Evolutionary conservation across 768 basidiomycete species (phyloP), one percentile per base, ranked within the genome.

Genomic region (Naganishia antarctica): DNA sequence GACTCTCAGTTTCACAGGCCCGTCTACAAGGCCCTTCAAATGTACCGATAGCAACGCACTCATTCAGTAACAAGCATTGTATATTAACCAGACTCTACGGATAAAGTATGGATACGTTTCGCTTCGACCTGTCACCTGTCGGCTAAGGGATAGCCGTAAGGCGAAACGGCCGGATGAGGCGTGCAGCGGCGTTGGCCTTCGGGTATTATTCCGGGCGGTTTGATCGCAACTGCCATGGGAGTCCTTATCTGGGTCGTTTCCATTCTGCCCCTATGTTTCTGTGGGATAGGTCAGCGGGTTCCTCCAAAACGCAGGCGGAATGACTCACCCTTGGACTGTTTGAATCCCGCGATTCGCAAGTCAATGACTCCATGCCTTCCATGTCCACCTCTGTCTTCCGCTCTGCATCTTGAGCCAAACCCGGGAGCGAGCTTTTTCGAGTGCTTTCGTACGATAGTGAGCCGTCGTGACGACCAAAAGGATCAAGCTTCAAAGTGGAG

Each of bases 61-160:
- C 43, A 9, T 21, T 21, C 18, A n/a, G 43, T 21, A 15, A 9
- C 6, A 18, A 44, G 16, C 37, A 21, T 44, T 18, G n/a, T 44
- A 15, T 44, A 9, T 44, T 18, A 21, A 9, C 8, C 8, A 44
- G 43, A 6, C 43, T 18, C 13, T 44, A 37, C 15, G 34, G 11
- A 44, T 21, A 21, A 5, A 12, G 18, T 44, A 44, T 44, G 18
- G 5, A n/a, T 44, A 44, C 11, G 8, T 44, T 21, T 15, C 11
- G 18, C n/a, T 18, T 37, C 32, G 50, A n/a, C 4, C 7, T 32
- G 31, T 57, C 37, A 57, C 16, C 37, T 16, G 25, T 57, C n/a
- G 21, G 53, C 53, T 3, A 53, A 15, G 2, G 53, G 37, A 40
- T 57, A 57, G 18, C 53, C 53, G 26, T 57, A 57, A 25, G 53